These are phyloP conservation scores for Prunella vulgaris DNA, from an alignment of 257 asterid species.

Conservation along the genomic window DNA sequence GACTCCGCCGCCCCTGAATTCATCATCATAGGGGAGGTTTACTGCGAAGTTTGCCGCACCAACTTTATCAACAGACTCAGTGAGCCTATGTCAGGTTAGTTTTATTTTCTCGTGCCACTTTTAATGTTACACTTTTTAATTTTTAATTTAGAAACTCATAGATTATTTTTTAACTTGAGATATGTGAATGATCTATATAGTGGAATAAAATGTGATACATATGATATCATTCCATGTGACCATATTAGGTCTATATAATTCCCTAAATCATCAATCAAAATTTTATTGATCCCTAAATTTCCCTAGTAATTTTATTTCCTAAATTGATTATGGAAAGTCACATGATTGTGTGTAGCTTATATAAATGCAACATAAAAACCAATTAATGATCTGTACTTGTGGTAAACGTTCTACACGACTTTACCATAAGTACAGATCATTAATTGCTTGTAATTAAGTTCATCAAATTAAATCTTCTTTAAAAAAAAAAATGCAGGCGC, in stretches of 20 bases:
- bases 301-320: no score
- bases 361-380: not conserved
- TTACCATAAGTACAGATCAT: not conserved
- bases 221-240: no score
- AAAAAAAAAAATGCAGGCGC: constrained; percentile 35
- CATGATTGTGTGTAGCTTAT: not conserved
- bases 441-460: not conserved
- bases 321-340: not conserved
- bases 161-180: no score
- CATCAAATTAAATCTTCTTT: not conserved
- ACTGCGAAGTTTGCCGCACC: constrained; percentile 70
- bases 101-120: no score
- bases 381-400: not conserved
- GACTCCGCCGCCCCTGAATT: constrained; percentile 19
- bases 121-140: no score
- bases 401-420: no score
- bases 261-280: no score
- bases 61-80: constrained; percentile 55
- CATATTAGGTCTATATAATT: not conserved
- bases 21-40: constrained; percentile 54
- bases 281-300: no score
- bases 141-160: no score
- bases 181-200: no score
- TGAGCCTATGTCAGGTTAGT: constrained; percentile 38
- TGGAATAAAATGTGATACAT: no score